Evolutionary conservation across 768 basidiomycete genomes (phyloP), one percentile per base, ranked within the genome.

Genomic region (Russula vinacea): DNA sequence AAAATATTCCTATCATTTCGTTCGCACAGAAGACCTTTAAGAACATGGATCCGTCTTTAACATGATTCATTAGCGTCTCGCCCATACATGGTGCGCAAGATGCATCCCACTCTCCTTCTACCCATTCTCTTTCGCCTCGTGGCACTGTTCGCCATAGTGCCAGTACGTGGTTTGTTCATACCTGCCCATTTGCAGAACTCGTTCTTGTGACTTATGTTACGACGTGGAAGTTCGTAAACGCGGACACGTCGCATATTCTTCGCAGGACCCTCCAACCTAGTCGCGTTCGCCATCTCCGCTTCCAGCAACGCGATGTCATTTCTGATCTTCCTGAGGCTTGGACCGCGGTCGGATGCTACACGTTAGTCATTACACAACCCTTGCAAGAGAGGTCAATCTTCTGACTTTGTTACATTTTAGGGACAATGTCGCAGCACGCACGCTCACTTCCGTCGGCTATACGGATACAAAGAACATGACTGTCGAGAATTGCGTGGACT

Each of bases 321-420:
- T 19, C 19, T 32, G 64, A 79, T 61, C 78, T 88, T 56, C 85
- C 84, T 9, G 76, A 76, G 2, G 77, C 73, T 55, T 90, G 87
- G 87, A 77, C 77, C 19, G 78, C 80, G 17, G 72, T 78, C 61
- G 86, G 86, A 70, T 90, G 88, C 69, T 84, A 82, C 75, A 81
- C 80, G 87, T 88, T 64, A 53, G 77, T 73, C 49, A 52, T 56
- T 40, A 49, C 60, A 54, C 50, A 57, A 10, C 13, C 26, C 6
- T 56, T 29, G 7, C 49, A 24, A 24, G 29, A 56, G 37, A 8
- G 19, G 19, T 35, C 29, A 14, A 53, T 53, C 56, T 75, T 76
- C 22, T 72, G 78, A 49, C 78, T 9, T 77, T 73, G 3, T 72
- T 60, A 45, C 44, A 14, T 35, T 67, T 7, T 70, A 87, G 85